Percentiles rank a stretch among this genome's conserved stretches.
Evolutionary conservation across 345 rosid species (phyloP).

Genomic region (Dipteronia sinensis): DNA sequence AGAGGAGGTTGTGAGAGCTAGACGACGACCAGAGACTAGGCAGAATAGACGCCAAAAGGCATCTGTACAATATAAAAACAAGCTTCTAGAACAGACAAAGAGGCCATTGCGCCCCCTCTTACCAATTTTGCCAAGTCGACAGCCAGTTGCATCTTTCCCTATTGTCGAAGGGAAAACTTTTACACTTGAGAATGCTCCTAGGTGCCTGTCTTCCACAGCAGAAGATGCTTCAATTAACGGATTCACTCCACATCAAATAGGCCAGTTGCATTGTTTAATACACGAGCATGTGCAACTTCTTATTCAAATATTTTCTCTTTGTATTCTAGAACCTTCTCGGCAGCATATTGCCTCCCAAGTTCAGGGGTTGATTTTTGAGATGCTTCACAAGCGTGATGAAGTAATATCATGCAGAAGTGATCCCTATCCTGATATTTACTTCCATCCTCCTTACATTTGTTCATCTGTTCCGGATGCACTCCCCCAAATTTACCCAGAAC

Average conservation of each 20-base stretch:
- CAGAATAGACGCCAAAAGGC: constrained; percentile 68
- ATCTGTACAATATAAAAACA: constrained; percentile 44
- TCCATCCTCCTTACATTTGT: constrained; percentile 41
- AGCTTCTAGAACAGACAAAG: constrained; percentile 57
- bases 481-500: constrained; percentile 22
- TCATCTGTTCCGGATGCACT: constrained; percentile 45
- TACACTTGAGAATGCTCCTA: constrained; percentile 29
- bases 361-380: constrained; percentile 68
- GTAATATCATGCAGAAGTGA: constrained; percentile 46
- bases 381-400: constrained; percentile 63
- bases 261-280: constrained; percentile 74
- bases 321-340: constrained; percentile 70
- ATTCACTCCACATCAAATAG: constrained; percentile 68
- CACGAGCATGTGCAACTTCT: constrained; percentile 91
- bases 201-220: constrained; percentile 29
- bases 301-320: constrained; percentile 82
- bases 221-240: constrained; percentile 46
- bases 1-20: constrained; percentile 33
- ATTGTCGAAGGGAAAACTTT: constrained; percentile 29
- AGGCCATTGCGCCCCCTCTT: constrained; percentile 80
- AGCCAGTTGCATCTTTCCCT: constrained; percentile 28
- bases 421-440: constrained; percentile 54
- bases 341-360: constrained; percentile 67
- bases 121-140: constrained; percentile 58
- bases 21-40: constrained; percentile 76